Conservation (phyloP, 2,329 filamentous ascomycete species). For the Lasiodiplodia hormozganensis region DNA sequence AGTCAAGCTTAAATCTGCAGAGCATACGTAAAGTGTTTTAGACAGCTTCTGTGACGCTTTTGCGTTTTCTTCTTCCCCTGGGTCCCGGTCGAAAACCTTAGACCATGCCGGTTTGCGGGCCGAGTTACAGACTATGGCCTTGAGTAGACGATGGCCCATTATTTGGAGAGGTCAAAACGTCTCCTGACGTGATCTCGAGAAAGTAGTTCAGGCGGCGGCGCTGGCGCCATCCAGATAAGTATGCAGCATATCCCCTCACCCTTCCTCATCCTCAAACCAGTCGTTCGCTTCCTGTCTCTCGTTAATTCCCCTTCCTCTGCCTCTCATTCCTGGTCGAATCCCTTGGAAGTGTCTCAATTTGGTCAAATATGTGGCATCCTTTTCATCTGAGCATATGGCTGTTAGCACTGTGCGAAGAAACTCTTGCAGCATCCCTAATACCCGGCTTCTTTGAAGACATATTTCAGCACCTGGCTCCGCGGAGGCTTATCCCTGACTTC, state of each 20-base stretch:
- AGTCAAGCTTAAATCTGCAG: neutral
- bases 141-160: neutral
- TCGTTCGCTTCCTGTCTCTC: neutral
- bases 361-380: neutral
- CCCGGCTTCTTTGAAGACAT: neutral
- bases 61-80: neutral
- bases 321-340: neutral
- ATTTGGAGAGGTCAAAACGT: neutral
- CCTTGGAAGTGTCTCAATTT: neutral
- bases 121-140: neutral
- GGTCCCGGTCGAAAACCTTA: neutral
- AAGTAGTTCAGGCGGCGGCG: neutral
- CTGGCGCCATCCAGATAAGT: neutral
- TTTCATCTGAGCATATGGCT: constrained; percentile 18
- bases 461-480: neutral
- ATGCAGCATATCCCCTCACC: neutral
- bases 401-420: constrained; percentile 4
- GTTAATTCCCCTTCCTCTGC: neutral
- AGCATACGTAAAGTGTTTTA: neutral
- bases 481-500: neutral
- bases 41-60: neutral
- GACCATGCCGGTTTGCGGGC: neutral
- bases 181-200: neutral
- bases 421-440: constrained; percentile 3
- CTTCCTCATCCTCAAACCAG: neutral